A percentile compares a stretch with the other conserved stretches of the same genome.
phyloP scores from a whole-genome alignment of 1,284 basidiomycete species.

The Coniferiporia weirii region DNA sequence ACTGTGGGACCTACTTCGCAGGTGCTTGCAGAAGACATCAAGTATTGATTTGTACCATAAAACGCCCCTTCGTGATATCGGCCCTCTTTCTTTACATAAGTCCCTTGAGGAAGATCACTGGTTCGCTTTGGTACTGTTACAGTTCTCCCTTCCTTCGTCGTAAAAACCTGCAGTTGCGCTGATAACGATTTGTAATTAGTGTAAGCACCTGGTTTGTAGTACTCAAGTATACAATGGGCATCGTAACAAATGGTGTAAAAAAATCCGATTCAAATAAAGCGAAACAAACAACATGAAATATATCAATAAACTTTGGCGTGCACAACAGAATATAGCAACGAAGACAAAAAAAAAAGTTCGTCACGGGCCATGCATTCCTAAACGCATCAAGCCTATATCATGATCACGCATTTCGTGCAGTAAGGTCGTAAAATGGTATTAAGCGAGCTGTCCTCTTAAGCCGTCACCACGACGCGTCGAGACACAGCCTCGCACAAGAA shows the following conservation, averaged over 20 bases:
- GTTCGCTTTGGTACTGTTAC: no score
- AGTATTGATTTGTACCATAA: no score
- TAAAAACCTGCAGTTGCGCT: background rate
- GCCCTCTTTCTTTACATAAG: no score
- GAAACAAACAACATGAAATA: background rate
- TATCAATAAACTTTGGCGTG: background rate
- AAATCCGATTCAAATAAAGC: background rate
- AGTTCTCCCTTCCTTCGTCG: no score
- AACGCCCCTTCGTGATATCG: no score
- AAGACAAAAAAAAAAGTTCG: no score
- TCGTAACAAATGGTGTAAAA: background rate
- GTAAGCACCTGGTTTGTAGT: background rate
- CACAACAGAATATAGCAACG: no score
- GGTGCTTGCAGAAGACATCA: no score
- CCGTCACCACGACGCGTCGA: slow-evolving; percentile 54
- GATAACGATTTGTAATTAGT: background rate
- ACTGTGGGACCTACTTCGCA: no score
- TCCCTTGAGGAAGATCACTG: no score
- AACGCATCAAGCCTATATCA: no score
- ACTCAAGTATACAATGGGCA: background rate
- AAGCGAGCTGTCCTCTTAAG: slow-evolving; percentile 43
- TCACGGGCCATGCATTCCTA: no score
- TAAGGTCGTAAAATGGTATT: background rate
- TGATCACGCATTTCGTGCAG: background rate
- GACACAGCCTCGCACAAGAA: slow-evolving; percentile 47